Evolutionary conservation across 345 rosid genomes (phyloP).

Genomic region (Physaria fendleri): DNA sequence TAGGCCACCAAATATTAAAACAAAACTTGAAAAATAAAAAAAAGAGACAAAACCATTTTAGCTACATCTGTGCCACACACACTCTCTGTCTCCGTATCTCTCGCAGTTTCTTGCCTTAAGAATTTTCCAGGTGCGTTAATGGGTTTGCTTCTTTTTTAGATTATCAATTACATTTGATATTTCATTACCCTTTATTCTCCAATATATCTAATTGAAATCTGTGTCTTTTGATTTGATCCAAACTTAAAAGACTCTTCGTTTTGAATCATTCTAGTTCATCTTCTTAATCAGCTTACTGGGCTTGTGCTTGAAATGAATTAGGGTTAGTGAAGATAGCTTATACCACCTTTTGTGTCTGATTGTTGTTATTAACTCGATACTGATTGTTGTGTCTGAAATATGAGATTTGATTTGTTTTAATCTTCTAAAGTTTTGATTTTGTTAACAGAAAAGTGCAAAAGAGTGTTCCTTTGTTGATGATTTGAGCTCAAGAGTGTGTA

Average conservation of each 20-base stretch:
- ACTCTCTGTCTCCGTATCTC: too few relatives aligned
- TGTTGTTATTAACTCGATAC: too few relatives aligned
- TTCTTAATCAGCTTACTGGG: neutral
- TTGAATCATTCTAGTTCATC: slow-evolving; percentile 4
- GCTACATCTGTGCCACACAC: slow-evolving; percentile 26
- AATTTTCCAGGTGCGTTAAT: slow-evolving; percentile 7
- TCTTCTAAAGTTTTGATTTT: neutral
- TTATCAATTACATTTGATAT: neutral
- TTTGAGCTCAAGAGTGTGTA: slow-evolving; percentile 21
- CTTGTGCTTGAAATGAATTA: neutral
- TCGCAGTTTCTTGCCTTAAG: neutral
- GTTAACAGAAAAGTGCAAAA: slow-evolving; percentile 7
- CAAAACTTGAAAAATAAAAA: neutral
- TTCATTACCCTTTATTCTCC: neutral
- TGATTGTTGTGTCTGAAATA: neutral
- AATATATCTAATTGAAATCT: neutral
- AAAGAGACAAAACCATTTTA: neutral
- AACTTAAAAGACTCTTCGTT: too few relatives aligned
- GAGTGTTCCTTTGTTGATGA: slow-evolving; percentile 15
- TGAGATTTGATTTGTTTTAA: neutral
- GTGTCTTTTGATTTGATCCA: neutral
- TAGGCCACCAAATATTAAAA: slow-evolving; percentile 14
- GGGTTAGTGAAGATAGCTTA: neutral
- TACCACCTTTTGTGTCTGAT: too few relatives aligned
- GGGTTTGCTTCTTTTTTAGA: neutral